Evolutionary conservation across 2,329 filamentous ascomycete species (phyloP), one percentile per base, ranked within the genome.

Genomic region (Fusarium sp.): DNA sequence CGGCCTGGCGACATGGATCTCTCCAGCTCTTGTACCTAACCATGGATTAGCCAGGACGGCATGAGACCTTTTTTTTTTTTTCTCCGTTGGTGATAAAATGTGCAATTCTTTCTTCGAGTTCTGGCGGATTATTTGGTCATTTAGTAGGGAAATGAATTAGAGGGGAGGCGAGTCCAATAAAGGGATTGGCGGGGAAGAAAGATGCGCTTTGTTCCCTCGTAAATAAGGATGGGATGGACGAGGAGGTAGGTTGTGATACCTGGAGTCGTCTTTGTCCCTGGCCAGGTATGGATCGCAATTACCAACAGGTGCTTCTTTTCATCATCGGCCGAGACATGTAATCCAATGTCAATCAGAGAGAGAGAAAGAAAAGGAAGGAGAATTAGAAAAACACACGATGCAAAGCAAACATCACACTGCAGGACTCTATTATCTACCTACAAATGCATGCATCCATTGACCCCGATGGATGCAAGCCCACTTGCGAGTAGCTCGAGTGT

Each of bases 1-100:
- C 48, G 48, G 25, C 9, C 25, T 73, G 57, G 64, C 62, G 63
- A 54, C 72, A 75, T 66, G 73, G 73, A 68, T 71, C 52, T 71
- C 52, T 66, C 23, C 60, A 67, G 52, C 56, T 50, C 45, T 69
- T 62, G 54, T 57, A 48, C 52, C 39, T 41, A 54, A 41, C 32
- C 25, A 56, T 25, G 39, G 39, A 35, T 34, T 34, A 34, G 35
- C 43, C 20, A 20, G 45, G 60, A 52, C 18, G 3, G 30, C 45
- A 63, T 52, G 61, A 37, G 67, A 52, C 48, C 18, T 23, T 43
- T 43, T 43, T 52, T 45, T 45, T 25, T 18, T n/a, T 30, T 50
- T 30, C 16, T 52, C 23, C 18, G 48, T 50, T 50, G 25, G 23
- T 30, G 39, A 41, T 13, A n/a, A n/a, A 14, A 25, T 27, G 43